Conservation (phyloP, 495 filamentous ascomycete genomes). For the Xylaria grammica region DNA sequence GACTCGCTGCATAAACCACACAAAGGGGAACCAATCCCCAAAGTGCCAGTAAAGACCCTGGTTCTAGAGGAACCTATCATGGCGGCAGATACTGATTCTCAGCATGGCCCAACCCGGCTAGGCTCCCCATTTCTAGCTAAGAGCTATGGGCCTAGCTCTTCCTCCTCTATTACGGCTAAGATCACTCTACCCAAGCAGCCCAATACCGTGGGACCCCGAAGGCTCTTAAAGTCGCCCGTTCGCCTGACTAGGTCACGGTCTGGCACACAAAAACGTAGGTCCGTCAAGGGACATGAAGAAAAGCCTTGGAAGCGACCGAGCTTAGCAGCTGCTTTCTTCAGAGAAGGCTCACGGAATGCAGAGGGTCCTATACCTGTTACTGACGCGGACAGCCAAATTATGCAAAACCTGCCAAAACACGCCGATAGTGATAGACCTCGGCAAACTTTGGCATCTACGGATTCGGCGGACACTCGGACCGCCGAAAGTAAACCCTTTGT, state of each 20-base stretch:
- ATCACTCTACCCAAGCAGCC: constrained; percentile 48
- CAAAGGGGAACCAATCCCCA: constrained; percentile 14
- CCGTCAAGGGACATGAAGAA: constrained; percentile 36
- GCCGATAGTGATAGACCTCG: background rate
- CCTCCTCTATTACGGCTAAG: constrained; percentile 44
- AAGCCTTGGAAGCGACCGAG: constrained; percentile 45
- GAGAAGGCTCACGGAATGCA: constrained; percentile 24
- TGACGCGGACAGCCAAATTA: background rate
- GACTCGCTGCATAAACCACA: constrained; percentile 23
- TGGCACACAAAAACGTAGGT: constrained; percentile 53
- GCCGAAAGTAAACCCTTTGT: constrained; percentile 21
- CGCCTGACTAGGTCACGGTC: constrained; percentile 49
- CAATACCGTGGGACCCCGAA: constrained; percentile 49
- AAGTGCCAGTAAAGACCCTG: constrained; percentile 2
- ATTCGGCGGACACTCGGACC: background rate
- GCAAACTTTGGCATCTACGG: background rate
- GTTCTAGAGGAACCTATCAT: constrained; percentile 1
- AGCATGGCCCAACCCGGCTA: constrained; percentile 48
- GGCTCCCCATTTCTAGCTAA: constrained; percentile 66
- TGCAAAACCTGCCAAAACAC: background rate
- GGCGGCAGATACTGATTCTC: background rate
- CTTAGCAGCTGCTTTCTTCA: constrained; percentile 42
- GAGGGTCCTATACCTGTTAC: background rate
- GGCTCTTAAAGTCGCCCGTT: constrained; percentile 50
- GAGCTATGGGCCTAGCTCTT: constrained; percentile 58